Base-by-base conservation (phyloP, 345 rosid genomes). In the Lumnitzera littorea region DNA sequence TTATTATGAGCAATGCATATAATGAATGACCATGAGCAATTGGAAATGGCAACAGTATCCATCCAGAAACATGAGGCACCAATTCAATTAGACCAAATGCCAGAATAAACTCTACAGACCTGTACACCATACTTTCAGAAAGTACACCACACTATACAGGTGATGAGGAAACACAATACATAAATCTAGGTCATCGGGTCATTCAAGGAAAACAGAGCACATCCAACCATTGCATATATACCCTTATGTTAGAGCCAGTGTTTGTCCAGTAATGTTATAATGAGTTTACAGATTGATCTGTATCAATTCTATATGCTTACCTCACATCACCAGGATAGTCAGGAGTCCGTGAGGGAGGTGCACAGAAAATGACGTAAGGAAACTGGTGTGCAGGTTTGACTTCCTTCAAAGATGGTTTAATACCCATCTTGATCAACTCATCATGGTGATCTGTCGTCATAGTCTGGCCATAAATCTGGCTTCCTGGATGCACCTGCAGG, bases 361-460 rank as follows among this genome's bases (percentile, higher is more conserved):
- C 99, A 75, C 99, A 94, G 68, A 87, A 94, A 52, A 94, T 77
- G 24, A 94, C 87, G 67, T 80, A 81, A 12, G 97, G 88, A 66
- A 80, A 87, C 69, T 62, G 78, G 8, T 67, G 80, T 56, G 58
- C 70, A 54, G 66, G 62, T 58, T 69, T 70, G 25, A 74, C 66
- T 72, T 64, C 89, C 64, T 77, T 81, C 72, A 90, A 58, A 58
- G 75, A 75, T 52, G 99, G 99, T 58, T 76, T 80, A 57, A 94
- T 90, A 53, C 91, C 95, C 78, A 86, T 59, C 20, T 81, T 79
- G 64, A 85, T 71, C 78, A 94, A 67, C 63, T 94, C 99, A 3
- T 80, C 79, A 12, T 94, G 99, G 72, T 94, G 97, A 68, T 83
- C 91, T 4, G 72, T 58, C 24, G 91, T 87, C 77, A 78, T 66